phyloP scores from a whole-genome alignment of 2,329 filamentous ascomycete species.

The Zelopaecilomyces penicillatus region DNA sequence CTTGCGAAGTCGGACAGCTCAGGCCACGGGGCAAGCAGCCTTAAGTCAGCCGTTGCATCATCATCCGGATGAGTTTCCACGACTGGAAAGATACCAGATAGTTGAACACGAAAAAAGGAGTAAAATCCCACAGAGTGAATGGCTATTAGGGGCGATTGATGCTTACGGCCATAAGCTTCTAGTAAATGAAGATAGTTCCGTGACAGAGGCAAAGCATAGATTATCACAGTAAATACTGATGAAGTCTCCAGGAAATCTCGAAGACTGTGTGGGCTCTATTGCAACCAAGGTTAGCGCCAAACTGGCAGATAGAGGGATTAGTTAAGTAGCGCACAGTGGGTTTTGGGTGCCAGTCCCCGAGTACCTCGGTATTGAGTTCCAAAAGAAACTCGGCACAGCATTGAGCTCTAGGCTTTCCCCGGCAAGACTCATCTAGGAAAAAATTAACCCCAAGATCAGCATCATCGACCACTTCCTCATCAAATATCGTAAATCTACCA shows the following conservation, averaged over 20 bases:
- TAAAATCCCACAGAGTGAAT: conserved; percentile 90
- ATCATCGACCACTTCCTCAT: conserved; percentile 68
- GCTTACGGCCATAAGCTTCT: conserved; percentile 38
- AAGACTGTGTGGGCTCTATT: conserved; percentile 27
- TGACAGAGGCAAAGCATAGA: conserved; percentile 45
- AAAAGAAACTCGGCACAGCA: conserved; percentile 67
- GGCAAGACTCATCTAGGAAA: conserved; percentile 72
- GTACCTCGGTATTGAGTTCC: conserved; percentile 89
- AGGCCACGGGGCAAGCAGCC: conserved; percentile 77
- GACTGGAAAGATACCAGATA: conserved; percentile 77
- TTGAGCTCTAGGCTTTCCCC: conserved; percentile 72
- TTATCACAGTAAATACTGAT: conserved; percentile 42
- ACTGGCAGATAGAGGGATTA: background rate
- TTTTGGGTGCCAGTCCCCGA: conserved; percentile 60
- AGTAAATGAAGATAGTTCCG: conserved; percentile 36
- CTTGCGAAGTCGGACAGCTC: conserved; percentile 62
- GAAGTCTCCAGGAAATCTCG: conserved; percentile 32
- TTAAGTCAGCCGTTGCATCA: conserved; percentile 74
- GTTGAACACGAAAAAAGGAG: conserved; percentile 71
- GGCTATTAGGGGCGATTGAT: conserved; percentile 67
- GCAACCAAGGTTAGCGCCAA: conserved; percentile 4
- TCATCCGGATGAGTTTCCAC: conserved; percentile 93
- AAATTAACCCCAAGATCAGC: conserved; percentile 92
- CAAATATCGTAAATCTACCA: conserved; percentile 84
- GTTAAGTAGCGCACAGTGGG: conserved; percentile 19